Conservation (phyloP, 495 filamentous ascomycete species). For the Aspergillus saccharolyticus region DNA sequence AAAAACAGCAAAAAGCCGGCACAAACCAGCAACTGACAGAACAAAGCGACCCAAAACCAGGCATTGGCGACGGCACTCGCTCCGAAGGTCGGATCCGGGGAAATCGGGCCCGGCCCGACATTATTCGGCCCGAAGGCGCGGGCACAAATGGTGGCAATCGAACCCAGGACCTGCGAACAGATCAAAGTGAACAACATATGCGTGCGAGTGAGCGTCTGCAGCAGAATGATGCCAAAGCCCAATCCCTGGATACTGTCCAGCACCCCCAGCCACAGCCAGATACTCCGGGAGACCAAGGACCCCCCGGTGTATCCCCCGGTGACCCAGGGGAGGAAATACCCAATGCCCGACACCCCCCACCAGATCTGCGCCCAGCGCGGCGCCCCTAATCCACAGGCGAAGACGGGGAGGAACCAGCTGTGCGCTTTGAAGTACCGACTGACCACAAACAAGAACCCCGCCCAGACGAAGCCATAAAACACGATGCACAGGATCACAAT, state of each 20-base stretch:
- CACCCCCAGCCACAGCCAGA: conserved; percentile 50
- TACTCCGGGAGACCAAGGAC: conserved; percentile 36
- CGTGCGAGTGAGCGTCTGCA: conserved; percentile 45
- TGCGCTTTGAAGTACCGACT: conserved; percentile 37
- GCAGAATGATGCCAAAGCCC: conserved; percentile 46
- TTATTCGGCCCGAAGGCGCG: conserved; percentile 42
- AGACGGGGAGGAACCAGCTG: conserved; percentile 46
- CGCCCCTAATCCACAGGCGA: conserved; percentile 45
- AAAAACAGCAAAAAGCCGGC: conserved; percentile 63
- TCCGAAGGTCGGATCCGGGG: conserved; percentile 39
- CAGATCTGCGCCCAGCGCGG: conserved; percentile 47
- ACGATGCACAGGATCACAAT: conserved; percentile 39
- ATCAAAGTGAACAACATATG: conserved; percentile 46
- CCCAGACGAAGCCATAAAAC: conserved; percentile 44
- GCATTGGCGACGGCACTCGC: conserved; percentile 46
- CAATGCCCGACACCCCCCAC: conserved; percentile 44
- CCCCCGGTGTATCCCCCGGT: conserved; percentile 36
- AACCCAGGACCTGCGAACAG: conserved; percentile 46
- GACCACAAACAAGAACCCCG: conserved; percentile 35
- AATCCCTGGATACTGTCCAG: conserved; percentile 44
- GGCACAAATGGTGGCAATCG: conserved; percentile 43
- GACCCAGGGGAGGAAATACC: conserved; percentile 43
- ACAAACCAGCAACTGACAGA: conserved; percentile 57
- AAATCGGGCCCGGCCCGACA: conserved; percentile 41
- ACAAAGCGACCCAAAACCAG: conserved; percentile 62